These are phyloP conservation scores for Saccharomyces jurei DNA, from an alignment of 805 yeast genomes.

Conservation along the genomic window DNA sequence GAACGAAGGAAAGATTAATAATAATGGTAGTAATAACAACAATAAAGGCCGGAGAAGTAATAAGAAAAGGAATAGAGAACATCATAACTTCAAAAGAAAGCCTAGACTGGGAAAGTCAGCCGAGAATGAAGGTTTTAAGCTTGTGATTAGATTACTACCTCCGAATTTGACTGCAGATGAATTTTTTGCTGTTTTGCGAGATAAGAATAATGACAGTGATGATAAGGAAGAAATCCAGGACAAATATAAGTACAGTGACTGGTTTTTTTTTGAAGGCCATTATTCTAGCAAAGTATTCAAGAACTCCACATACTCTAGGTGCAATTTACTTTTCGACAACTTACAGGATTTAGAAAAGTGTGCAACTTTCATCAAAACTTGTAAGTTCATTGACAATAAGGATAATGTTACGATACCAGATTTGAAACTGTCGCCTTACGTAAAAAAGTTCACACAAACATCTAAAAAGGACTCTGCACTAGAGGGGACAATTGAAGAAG, in stretches of 20 bases:
- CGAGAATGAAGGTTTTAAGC: conserved; percentile 15
- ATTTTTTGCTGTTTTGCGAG: conserved; percentile 24
- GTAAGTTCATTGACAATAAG: conserved; percentile 27
- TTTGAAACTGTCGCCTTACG: conserved; percentile 18
- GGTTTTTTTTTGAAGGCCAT: conserved; percentile 28
- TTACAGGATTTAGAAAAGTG: conserved; percentile 28
- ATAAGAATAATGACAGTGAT: conserved; percentile 8
- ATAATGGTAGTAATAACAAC: background rate
- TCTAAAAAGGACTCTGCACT: conserved; percentile 7
- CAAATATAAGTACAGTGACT: conserved; percentile 27
- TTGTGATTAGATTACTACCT: conserved; percentile 39
- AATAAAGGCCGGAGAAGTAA: conserved; percentile 1
- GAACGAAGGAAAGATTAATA: background rate
- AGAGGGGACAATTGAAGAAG: conserved; percentile 28
- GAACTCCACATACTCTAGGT: conserved; percentile 36
- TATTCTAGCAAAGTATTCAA: conserved; percentile 25
- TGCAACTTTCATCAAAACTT: conserved; percentile 22
- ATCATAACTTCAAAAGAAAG: conserved; percentile 1
- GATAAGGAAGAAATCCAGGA: conserved; percentile 10
- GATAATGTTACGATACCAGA: conserved; percentile 18
- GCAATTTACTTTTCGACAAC: conserved; percentile 34
- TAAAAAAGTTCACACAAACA: conserved; percentile 9
- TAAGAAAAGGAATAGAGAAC: conserved; percentile 6
- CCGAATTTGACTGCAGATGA: conserved; percentile 33
- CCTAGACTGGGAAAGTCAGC: conserved; percentile 1